Percentiles rank a stretch among this genome's conserved stretches.
Evolutionary conservation across 192 early-diverging fungal genomes (phyloP).

Genomic region (Podila clonocystis): DNA sequence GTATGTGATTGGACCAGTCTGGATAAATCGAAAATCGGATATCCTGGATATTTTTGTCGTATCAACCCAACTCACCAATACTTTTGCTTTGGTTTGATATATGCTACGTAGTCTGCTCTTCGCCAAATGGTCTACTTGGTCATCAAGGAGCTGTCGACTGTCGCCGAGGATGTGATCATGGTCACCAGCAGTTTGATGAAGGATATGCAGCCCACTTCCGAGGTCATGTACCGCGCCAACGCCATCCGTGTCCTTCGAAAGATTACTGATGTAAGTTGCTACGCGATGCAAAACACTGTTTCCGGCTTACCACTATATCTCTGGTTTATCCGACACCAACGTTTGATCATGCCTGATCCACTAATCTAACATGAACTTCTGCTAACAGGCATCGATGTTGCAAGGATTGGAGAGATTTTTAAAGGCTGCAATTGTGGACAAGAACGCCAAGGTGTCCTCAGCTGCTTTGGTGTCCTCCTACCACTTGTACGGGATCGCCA

Average conservation of each 20-base stretch:
- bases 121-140: constrained; percentile 98
- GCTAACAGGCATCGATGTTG: constrained; percentile 85
- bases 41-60: not conserved
- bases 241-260: constrained; percentile 95
- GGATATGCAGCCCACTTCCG: constrained; percentile 95
- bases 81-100: too few species aligned
- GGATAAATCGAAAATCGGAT: too few species aligned
- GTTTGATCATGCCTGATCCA: constrained; percentile 2
- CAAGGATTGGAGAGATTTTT: constrained; percentile 96
- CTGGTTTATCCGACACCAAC: not conserved
- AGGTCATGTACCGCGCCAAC: constrained; percentile 93
- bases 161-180: constrained; percentile 98
- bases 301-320: not conserved
- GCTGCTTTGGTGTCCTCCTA: constrained; percentile 92
- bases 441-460: constrained; percentile 86
- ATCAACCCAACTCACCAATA: too few species aligned
- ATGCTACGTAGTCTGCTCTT: constrained; percentile 74
- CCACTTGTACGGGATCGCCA: constrained; percentile 85
- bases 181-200: constrained; percentile 95
- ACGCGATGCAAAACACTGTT: not conserved
- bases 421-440: constrained; percentile 97
- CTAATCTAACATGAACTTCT: not conserved
- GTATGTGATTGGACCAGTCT: constrained; percentile 54
- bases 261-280: constrained; percentile 86
- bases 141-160: constrained; percentile 94